These are phyloP conservation scores for Blumeriella jaapii DNA, from an alignment of 2,329 filamentous ascomycete genomes.

Conservation along the genomic window DNA sequence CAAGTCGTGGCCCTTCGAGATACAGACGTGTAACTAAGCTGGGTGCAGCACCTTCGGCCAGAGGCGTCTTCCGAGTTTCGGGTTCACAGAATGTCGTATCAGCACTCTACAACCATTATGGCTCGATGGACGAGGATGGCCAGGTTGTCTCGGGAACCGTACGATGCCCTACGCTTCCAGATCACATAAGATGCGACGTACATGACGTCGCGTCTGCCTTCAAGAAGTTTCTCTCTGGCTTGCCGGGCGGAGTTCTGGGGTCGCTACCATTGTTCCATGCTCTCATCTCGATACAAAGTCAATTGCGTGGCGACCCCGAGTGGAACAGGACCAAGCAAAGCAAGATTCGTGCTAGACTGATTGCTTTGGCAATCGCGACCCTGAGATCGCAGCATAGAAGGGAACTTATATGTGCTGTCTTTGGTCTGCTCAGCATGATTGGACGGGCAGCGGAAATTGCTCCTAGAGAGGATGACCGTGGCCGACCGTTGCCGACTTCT, in stretches of 20 bases:
- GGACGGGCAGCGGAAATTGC: conserved; percentile 44
- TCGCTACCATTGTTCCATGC: conserved; percentile 50
- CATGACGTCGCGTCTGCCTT: conserved; percentile 59
- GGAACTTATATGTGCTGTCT: conserved; percentile 54
- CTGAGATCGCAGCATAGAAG: conserved; percentile 48
- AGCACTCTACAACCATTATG: conserved; percentile 53
- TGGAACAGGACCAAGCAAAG: conserved; percentile 40
- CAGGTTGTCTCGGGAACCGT: conserved; percentile 44
- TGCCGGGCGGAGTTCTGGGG: conserved; percentile 56
- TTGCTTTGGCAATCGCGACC: conserved; percentile 49
- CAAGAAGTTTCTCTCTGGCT: conserved; percentile 49
- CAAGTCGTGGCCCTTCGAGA: background rate
- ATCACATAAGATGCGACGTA: conserved; percentile 45
- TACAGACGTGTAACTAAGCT: conserved; percentile 13
- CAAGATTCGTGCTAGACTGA: conserved; percentile 49
- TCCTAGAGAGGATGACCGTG: conserved; percentile 39
- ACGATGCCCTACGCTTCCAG: conserved; percentile 45
- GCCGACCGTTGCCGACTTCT: conserved; percentile 40
- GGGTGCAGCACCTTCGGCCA: conserved; percentile 29
- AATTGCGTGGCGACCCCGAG: conserved; percentile 41
- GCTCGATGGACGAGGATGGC: conserved; percentile 36
- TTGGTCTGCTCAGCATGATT: conserved; percentile 51
- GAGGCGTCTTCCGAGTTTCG: conserved; percentile 52
- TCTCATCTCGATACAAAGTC: conserved; percentile 47
- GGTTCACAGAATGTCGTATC: conserved; percentile 44